A percentile compares a stretch with the other conserved stretches of the same genome.
Conservation (phyloP, 441 rosid genomes). For the Aleurites moluccanus region DNA sequence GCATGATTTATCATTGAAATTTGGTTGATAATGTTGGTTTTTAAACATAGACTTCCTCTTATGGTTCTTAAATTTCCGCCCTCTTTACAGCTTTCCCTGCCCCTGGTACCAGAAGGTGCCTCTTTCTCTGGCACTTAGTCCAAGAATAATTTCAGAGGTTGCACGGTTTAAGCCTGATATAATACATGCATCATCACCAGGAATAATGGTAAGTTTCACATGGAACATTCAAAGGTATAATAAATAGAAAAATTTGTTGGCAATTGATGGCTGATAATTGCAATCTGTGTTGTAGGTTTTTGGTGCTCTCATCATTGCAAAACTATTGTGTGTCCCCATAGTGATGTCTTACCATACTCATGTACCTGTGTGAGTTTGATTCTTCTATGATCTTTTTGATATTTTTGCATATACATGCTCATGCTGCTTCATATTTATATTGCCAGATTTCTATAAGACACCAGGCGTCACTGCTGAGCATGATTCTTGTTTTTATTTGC, state of each 20-base stretch:
- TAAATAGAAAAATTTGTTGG: conserved; percentile 2
- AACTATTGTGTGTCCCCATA: conserved; percentile 78
- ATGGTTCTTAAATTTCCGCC: conserved; percentile 17
- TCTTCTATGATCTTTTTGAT: not conserved
- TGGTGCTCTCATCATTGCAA: conserved; percentile 89
- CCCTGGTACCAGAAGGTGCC: conserved; percentile 97
- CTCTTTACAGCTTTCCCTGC: conserved; percentile 74
- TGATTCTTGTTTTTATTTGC: conserved; percentile 29
- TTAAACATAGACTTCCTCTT: not conserved
- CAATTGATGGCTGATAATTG: conserved; percentile 25
- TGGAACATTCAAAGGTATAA: not conserved
- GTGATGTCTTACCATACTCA: conserved; percentile 99
- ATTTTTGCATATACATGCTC: not conserved
- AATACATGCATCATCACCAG: conserved; percentile 96
- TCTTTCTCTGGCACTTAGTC: conserved; percentile 95
- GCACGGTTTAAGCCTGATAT: conserved; percentile 97
- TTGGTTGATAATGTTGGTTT: conserved; percentile 7
- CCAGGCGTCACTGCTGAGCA: not conserved
- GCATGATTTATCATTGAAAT: conserved; percentile 10
- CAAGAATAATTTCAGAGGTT: conserved; percentile 95
- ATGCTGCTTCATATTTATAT: not conserved
- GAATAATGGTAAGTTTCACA: conserved; percentile 68
- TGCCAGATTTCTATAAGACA: not conserved
- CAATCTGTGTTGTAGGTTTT: conserved; percentile 57
- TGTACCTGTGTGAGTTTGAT: conserved; percentile 88